Conservation (phyloP, 371 early-diverging fungal genomes). For the Mortierella sp. region DNA sequence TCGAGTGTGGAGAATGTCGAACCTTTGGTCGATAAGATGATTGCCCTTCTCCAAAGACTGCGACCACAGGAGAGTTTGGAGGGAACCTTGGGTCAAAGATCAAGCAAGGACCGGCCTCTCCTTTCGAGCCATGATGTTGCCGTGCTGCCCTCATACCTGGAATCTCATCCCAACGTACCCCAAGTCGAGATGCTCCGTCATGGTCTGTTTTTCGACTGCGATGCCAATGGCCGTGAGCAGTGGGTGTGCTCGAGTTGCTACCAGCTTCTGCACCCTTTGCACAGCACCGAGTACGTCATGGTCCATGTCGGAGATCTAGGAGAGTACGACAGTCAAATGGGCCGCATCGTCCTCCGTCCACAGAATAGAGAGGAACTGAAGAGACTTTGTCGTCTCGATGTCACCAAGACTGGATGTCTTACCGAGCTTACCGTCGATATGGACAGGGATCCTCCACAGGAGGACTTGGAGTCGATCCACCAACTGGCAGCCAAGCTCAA, state of each 20-base stretch:
- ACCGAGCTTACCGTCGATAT: background rate
- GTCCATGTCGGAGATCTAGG: background rate
- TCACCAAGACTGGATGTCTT: background rate
- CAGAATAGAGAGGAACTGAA: background rate
- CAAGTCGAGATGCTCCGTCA: background rate
- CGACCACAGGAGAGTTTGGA: background rate
- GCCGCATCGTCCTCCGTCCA: background rate
- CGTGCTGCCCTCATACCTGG: background rate
- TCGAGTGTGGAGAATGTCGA: background rate
- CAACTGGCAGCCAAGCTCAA: background rate
- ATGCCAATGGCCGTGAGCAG: background rate
- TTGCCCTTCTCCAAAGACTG: background rate
- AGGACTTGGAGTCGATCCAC: background rate
- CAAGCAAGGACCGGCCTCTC: background rate
- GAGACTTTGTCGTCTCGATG: background rate
- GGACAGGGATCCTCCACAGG: background rate
- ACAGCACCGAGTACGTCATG: background rate
- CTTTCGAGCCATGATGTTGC: background rate
- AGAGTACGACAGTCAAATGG: background rate
- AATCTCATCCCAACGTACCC: background rate
- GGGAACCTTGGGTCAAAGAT: background rate
- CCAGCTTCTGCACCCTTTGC: background rate
- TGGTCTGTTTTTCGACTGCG: background rate
- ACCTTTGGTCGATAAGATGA: background rate
- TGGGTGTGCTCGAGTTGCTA: background rate